phyloP scores from a whole-genome alignment of 208 protist genomes.

The Lotmaria passim region DNA sequence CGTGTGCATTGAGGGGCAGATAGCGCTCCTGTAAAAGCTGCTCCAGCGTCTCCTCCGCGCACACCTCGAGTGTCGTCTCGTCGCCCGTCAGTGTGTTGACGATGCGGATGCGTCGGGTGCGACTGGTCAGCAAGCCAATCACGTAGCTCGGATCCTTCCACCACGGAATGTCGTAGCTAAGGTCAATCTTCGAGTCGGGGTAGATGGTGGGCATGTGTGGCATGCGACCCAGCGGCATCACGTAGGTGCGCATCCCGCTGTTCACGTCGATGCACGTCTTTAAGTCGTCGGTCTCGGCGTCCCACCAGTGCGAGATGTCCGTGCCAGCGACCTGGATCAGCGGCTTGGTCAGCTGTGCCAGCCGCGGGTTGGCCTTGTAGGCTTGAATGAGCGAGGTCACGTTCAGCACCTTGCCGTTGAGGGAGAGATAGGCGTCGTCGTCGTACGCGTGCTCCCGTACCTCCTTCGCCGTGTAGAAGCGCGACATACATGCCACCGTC shows the following conservation, averaged over 20 bases:
- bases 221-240: conserved; percentile 87
- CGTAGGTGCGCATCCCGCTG: conserved; percentile 87
- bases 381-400: conserved; percentile 82
- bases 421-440: conserved; percentile 90
- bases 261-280: conserved; percentile 84
- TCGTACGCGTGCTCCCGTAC: conserved; percentile 88
- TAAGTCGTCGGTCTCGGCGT: conserved; percentile 73
- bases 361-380: conserved; percentile 60
- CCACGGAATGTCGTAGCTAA: conserved; percentile 90
- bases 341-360: conserved; percentile 69
- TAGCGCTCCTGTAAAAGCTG: conserved; percentile 92
- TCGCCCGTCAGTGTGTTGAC: conserved; percentile 91
- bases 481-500: conserved; percentile 58
- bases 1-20: conserved; percentile 90
- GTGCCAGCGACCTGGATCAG: conserved; percentile 83
- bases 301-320: conserved; percentile 95
- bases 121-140: conserved; percentile 86
- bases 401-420: conserved; percentile 91
- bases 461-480: conserved; percentile 91
- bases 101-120: conserved; percentile 90
- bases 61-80: conserved; percentile 93
- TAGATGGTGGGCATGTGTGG: conserved; percentile 87
- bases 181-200: conserved; percentile 84
- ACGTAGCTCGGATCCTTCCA: conserved; percentile 89
- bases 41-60: conserved; percentile 89